A percentile compares a stretch with the other conserved stretches of the same genome.
Evolutionary conservation across 306 rosid species (phyloP).

Genomic region (Lupinus albus): DNA sequence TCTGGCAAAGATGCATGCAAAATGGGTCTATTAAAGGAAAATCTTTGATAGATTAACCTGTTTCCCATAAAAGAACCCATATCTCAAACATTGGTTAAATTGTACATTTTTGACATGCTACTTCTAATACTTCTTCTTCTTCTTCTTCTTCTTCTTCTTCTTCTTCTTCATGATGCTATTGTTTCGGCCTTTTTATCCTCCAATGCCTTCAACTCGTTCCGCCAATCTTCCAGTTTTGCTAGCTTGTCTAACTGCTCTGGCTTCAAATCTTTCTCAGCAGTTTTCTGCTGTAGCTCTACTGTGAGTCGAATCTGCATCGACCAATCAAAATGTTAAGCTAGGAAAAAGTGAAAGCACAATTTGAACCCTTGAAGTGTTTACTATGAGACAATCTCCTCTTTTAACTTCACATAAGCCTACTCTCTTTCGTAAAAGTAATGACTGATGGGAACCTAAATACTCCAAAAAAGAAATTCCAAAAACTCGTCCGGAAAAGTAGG

Average conservation of each 20-base stretch:
- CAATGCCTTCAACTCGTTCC: slow-evolving; percentile 56
- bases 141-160: slow-evolving; percentile 44
- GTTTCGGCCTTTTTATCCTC: slow-evolving; percentile 62
- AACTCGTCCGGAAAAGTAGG: background rate
- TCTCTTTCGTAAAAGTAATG: background rate
- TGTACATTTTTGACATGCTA: slow-evolving; percentile 31
- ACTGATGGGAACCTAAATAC: background rate
- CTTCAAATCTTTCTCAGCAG: slow-evolving; percentile 42
- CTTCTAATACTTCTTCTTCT: slow-evolving; percentile 28
- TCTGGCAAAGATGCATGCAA: background rate
- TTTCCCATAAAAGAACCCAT: slow-evolving; percentile 34
- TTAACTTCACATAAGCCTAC: background rate
- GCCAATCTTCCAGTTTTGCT: slow-evolving; percentile 71
- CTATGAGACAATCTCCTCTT: too few species aligned
- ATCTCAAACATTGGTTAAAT: slow-evolving; percentile 40
- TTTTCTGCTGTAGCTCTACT: slow-evolving; percentile 66
- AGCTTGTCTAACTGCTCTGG: slow-evolving; percentile 74
- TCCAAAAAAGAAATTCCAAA: slow-evolving; percentile 6
- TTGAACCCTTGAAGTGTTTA: background rate
- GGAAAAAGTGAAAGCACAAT: background rate
- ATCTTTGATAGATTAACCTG: slow-evolving; percentile 43
- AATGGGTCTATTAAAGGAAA: slow-evolving; percentile 24
- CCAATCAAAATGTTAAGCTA: background rate
- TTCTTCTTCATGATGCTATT: slow-evolving; percentile 40
- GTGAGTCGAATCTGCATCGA: slow-evolving; percentile 65